Evolutionary conservation across 805 yeast genomes (phyloP).

Genomic region (Starmerella roubikii): DNA sequence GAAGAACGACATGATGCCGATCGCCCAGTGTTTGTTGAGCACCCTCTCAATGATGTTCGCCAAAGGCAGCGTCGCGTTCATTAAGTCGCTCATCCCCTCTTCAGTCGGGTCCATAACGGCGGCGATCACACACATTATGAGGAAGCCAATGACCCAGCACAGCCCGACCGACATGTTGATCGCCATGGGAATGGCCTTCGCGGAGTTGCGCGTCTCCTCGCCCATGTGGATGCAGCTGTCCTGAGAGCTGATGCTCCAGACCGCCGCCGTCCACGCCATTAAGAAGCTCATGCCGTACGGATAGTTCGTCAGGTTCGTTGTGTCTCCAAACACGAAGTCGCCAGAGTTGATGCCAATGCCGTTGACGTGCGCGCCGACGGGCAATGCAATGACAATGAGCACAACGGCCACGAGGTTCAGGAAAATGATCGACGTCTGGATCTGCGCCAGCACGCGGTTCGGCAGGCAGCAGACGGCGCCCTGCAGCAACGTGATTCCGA

Average conservation of each 20-base stretch:
- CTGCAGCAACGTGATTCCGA: slow-evolving; percentile 43
- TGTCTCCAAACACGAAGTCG: slow-evolving; percentile 40
- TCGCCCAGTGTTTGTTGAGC: slow-evolving; percentile 51
- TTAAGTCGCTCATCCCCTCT: slow-evolving; percentile 30
- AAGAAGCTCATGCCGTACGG: slow-evolving; percentile 44
- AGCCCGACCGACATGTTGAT: slow-evolving; percentile 44
- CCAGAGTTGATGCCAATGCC: slow-evolving; percentile 34
- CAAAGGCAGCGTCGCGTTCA: slow-evolving; percentile 45
- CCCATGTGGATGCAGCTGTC: slow-evolving; percentile 62
- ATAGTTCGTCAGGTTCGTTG: slow-evolving; percentile 41
- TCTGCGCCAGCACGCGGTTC: slow-evolving; percentile 40
- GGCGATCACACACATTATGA: slow-evolving; percentile 38
- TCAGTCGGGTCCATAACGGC: slow-evolving; percentile 36
- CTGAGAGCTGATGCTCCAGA: slow-evolving; percentile 66
- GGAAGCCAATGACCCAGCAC: slow-evolving; percentile 48
- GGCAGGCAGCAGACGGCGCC: slow-evolving; percentile 42
- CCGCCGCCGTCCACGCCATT: slow-evolving; percentile 47
- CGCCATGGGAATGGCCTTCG: slow-evolving; percentile 51
- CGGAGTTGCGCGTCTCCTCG: slow-evolving; percentile 55
- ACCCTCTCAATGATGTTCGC: slow-evolving; percentile 53
- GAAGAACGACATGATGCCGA: slow-evolving; percentile 47
- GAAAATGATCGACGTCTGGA: slow-evolving; percentile 47
- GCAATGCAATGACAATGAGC: slow-evolving; percentile 49
- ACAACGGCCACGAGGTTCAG: slow-evolving; percentile 40
- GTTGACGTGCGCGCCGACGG: slow-evolving; percentile 33